phyloP scores from a whole-genome alignment of 768 basidiomycete species.

The Serendipita indica region DNA sequence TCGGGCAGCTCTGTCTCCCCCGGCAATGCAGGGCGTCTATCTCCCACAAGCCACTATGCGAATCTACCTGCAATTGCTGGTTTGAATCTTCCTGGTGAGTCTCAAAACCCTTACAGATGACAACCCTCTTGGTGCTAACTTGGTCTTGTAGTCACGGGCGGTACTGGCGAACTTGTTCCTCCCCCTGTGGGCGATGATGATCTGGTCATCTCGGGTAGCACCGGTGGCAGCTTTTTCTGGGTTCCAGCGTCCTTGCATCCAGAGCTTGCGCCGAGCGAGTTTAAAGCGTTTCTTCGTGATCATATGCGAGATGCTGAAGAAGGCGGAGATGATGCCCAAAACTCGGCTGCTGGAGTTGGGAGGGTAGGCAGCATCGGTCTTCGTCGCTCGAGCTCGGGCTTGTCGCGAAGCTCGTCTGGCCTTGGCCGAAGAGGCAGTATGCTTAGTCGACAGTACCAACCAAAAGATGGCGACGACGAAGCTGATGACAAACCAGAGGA shows the following conservation, averaged over 20 bases:
- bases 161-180: background rate
- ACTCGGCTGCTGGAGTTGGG: slow-evolving; percentile 20
- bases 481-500: slow-evolving; percentile 53
- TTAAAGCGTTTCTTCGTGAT: slow-evolving; percentile 86
- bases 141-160: background rate
- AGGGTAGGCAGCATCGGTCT: slow-evolving; percentile 19
- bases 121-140: background rate
- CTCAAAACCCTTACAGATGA: slow-evolving; percentile 5
- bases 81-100: slow-evolving; percentile 13
- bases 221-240: slow-evolving; percentile 59
- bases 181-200: background rate
- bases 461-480: slow-evolving; percentile 57
- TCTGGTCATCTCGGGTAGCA: background rate
- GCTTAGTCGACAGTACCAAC: slow-evolving; percentile 87
- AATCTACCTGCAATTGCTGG: slow-evolving; percentile 3
- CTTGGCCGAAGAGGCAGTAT: slow-evolving; percentile 83
- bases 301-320: slow-evolving; percentile 48
- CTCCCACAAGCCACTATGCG: background rate
- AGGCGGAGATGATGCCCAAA: slow-evolving; percentile 27
- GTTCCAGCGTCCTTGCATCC: slow-evolving; percentile 93
- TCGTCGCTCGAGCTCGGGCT: slow-evolving; percentile 31
- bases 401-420: slow-evolving; percentile 27
- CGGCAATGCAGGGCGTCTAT: slow-evolving; percentile 15
- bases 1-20: slow-evolving; percentile 37
- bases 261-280: slow-evolving; percentile 93